Evolutionary conservation across 768 basidiomycete genomes (phyloP), one percentile per base, ranked within the genome.

Genomic region (Lactarius evosmus): DNA sequence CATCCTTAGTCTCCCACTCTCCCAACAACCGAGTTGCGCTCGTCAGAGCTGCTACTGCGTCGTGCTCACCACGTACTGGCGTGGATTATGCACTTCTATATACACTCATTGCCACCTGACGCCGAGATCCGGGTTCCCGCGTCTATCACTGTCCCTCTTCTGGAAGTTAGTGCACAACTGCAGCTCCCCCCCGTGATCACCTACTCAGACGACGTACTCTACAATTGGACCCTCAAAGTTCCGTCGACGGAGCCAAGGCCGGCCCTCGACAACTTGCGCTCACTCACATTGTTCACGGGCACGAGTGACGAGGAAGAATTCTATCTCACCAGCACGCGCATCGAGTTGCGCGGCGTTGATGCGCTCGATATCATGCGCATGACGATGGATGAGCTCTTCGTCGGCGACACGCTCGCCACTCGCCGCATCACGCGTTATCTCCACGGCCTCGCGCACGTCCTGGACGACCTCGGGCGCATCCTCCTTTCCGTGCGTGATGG

Each of bases 151-250:
- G 73, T 93, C 6, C 95, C 95, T 1, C 82, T 93, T 36, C 79
- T 94, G 22, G 80, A 84, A 61, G 82, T 93, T 17, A 90, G 84
- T 27, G 73, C 78, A 0, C 76, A 87, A 51, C 84, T 97, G 11
- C 85, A 89, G 60, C 77, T 97, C 2, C 95, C 95, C 0, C 93
- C 95, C 0, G 79, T 96, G 44, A 80, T 94, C 62, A 97, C 94
- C 4, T 97, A 94, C 72, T 88, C 94, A 11, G 94, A 96, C 72
- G 88, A 88, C 32, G 94, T 97, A 7, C 82, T 97, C 30, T 97
- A 94, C 76, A 96, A 96, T 73, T 91, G 89, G 87, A 72, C 70
- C 5, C 72, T 72, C 64, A 74, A 71, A 51, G 40, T 38, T 1
- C 54, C 50, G 7, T 58, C 63, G 27, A 59, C 66, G 29, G 46